Evolutionary conservation across 116 monocot species (phyloP), one percentile per base, ranked within the genome.

Genomic region (Thalassia testudinum): DNA sequence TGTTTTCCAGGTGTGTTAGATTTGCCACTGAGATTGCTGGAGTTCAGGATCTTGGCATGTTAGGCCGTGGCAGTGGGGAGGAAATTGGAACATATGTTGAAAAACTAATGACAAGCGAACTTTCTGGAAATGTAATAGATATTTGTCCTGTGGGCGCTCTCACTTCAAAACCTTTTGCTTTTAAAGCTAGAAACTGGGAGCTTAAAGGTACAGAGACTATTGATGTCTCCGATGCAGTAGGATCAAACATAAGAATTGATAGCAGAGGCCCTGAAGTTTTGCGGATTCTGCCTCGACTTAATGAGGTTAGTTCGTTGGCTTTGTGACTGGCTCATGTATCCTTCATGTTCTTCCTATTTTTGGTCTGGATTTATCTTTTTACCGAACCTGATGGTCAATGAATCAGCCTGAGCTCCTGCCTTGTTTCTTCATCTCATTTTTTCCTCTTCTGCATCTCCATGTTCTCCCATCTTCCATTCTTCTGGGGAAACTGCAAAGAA

Each of bases 21-120:
- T 97, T 97, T 82, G 95, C 95, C 57, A 60, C 75, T 61, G 95
- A 97, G 72, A 21, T 97, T 66, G 95, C 95, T 70, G 95, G 95
- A 54, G 95, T 97, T 60, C 75, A 97, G 63, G 95, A 97, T 57
- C 89, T 97, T 60, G 95, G 95, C 37, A 88, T 97, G 78, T 37
- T 97, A 72, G 95, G 95, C 57, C 84, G 95, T 65, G 95, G 95
- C 12, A 97, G 95, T 73, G 95, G 95, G 57, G 95, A 97, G 72
- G 95, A 97, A 72, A 97, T 97, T 59, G 95, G 95, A 23, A 97
- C 95, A 65, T 97, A 97, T 72, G 95, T 97, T 24, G 95, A 97
- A 63, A 97, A 88, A 59, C 84, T 97, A 59, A 97, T 97, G 95
- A 88, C 85, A 19, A 97, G 95, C 69, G 95, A 97, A 72, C 82